These are phyloP conservation scores for Hawksworthiomyces lignivorus DNA, from an alignment of 2,329 filamentous ascomycete species.

Conservation along the genomic window DNA sequence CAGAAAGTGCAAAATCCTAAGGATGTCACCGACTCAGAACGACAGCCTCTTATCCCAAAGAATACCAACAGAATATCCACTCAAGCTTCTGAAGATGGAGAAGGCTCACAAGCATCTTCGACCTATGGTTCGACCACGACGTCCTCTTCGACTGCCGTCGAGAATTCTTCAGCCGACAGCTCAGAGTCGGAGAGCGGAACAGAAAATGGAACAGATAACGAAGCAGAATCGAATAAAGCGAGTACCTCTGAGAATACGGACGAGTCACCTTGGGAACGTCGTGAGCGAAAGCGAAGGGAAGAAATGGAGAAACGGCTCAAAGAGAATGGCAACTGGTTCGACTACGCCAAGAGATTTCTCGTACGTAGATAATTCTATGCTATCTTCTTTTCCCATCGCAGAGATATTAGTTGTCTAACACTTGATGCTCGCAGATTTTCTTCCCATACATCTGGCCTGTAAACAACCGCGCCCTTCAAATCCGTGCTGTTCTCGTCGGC, in stretches of 20 bases:
- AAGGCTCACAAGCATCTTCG: slow-evolving; percentile 4
- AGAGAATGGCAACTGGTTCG: slow-evolving; percentile 68
- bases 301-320: slow-evolving; percentile 61
- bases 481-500: slow-evolving; percentile 58
- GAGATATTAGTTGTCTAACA: no score
- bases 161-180: slow-evolving; percentile 25
- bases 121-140: slow-evolving; percentile 36
- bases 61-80: slow-evolving; percentile 18
- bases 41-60: slow-evolving; percentile 48
- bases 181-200: slow-evolving; percentile 28
- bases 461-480: slow-evolving; percentile 56
- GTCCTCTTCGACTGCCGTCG: slow-evolving; percentile 6
- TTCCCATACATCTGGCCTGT: slow-evolving; percentile 74
- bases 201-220: slow-evolving; percentile 15
- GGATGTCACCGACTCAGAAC: slow-evolving; percentile 25
- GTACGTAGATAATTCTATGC: slow-evolving; percentile 27
- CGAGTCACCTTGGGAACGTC: slow-evolving; percentile 49
- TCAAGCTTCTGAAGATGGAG: slow-evolving; percentile 4
- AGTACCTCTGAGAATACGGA: slow-evolving; percentile 28
- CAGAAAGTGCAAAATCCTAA: slow-evolving; percentile 12
- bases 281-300: slow-evolving; percentile 45
- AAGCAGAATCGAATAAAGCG: slow-evolving; percentile 16
- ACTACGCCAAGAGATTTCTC: slow-evolving; percentile 66
- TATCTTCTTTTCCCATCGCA: no score
- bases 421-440: slow-evolving; percentile 50